Evolutionary conservation across 371 early-diverging fungal species (phyloP), one percentile per base, ranked within the genome.

Genomic region (Circinella minor): DNA sequence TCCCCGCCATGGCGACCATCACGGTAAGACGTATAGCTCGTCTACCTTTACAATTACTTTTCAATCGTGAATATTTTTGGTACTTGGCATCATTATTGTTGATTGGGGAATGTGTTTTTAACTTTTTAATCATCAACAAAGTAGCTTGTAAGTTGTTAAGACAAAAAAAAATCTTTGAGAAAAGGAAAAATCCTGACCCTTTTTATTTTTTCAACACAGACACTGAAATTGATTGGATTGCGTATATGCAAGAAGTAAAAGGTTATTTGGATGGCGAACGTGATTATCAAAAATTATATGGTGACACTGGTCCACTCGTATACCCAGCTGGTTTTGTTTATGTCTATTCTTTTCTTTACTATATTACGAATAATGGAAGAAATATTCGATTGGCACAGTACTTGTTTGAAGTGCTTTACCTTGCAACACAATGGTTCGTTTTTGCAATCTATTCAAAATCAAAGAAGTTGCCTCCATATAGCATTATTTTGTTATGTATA

Each of bases 311-410:
- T 3, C 97, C 96, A 0, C 79, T 96, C 55, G 98, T 96, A 85
- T 95, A 98, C 73, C 98, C 98, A 3, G 98, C 96, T 13, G 96
- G 96, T 6, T 96, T 95, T 76, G 89, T 98, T 5, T 96, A 95
- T 76, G 75, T 95, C 10, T 98, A 93, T 81, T 87, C 92, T 1
- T 69, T 73, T 7, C 75, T 98, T 8, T 89, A 88, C 68, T 77
- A 86, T 67, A 27, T 91, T n/a, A 95, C 96, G 0, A 71, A 81
- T 49, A 64, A 77, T n/a, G 97, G 98, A 5, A 67, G 67, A 17
- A 78, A 93, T 70, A 82, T 96, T 46, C 81, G 83, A 13, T 67
- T 81, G 14, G 96, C 92, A 1, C 98, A 98, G 68, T 91, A 88
- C 78, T 70, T 95, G 14, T 98, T 95, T 77, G 90, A 89, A 71